Evolutionary conservation across 2,329 filamentous ascomycete species (phyloP).

Genomic region (Stenocarpella maydis): DNA sequence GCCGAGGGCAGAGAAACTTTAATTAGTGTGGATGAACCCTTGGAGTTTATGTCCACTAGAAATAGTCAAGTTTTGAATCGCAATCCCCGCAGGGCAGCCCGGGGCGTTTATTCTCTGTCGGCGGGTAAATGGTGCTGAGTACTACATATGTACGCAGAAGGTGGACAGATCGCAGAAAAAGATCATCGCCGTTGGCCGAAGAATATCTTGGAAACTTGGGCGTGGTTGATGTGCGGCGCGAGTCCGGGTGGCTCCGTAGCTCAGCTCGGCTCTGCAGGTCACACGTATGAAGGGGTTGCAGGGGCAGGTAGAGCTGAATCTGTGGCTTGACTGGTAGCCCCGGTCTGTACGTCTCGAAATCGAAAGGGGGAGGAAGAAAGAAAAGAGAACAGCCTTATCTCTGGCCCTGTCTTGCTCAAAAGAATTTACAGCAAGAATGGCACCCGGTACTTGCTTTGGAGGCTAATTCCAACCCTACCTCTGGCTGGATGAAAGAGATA

Average conservation of each 20-base stretch:
- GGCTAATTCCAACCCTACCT: not conserved
- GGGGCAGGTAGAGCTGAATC: not conserved
- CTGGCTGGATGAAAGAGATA: not conserved
- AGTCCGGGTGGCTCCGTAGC: not conserved
- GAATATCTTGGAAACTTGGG: not conserved
- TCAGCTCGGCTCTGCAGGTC: not conserved
- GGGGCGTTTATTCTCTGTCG: too few relatives aligned
- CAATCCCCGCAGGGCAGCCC: not conserved
- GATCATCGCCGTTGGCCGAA: not conserved
- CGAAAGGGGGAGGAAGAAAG: too few relatives aligned
- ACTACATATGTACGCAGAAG: too few relatives aligned
- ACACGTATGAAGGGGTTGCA: conserved; percentile 1
- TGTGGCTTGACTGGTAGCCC: not conserved
- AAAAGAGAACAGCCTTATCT: not conserved
- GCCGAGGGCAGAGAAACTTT: not conserved
- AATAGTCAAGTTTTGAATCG: not conserved
- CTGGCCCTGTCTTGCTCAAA: not conserved
- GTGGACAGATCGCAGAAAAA: not conserved
- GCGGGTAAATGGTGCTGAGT: not conserved
- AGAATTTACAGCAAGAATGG: not conserved
- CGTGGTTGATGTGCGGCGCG: not conserved
- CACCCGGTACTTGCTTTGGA: not conserved
- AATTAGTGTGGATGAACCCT: not conserved
- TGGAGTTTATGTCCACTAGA: not conserved
- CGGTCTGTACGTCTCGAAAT: not conserved